These are phyloP conservation scores for Exsudoporus floridanus DNA, from an alignment of 1,284 basidiomycete species.

Conservation along the genomic window DNA sequence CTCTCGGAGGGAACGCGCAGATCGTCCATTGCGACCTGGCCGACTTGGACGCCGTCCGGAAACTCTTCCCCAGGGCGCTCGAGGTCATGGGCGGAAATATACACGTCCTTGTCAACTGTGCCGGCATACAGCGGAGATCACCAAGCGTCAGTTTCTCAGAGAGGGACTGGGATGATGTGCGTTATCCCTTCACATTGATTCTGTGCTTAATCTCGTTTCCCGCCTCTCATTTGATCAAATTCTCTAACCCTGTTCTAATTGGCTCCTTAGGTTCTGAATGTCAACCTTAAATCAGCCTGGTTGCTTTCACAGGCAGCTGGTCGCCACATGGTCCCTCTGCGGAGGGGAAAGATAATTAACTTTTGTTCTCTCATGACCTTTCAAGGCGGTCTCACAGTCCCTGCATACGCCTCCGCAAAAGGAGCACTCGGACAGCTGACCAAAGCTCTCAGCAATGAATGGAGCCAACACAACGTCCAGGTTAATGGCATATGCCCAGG, in stretches of 20 bases:
- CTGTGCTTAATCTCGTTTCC: conserved; percentile 6
- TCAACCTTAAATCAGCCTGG: conserved; percentile 80
- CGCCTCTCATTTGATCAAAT: conserved; percentile 14
- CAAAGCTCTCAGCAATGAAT: conserved; percentile 61
- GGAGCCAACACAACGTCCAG: conserved; percentile 81
- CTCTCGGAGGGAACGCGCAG: conserved; percentile 43
- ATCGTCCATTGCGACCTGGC: conserved; percentile 78
- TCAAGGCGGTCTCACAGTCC: conserved; percentile 80
- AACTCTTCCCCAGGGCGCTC: conserved; percentile 64
- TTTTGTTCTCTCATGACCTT: conserved; percentile 77
- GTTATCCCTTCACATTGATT: conserved; percentile 29
- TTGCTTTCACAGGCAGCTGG: conserved; percentile 76
- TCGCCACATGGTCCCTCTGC: conserved; percentile 73
- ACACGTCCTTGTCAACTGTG: conserved; percentile 91
- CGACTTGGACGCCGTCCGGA: conserved; percentile 64
- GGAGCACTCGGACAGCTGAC: conserved; percentile 84
- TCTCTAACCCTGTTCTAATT: conserved; percentile 12
- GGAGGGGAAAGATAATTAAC: conserved; percentile 81
- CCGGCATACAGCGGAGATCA: conserved; percentile 88
- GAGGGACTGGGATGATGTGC: conserved; percentile 86
- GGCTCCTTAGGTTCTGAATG: conserved; percentile 59
- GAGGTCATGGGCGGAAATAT: conserved; percentile 64
- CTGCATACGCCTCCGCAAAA: conserved; percentile 91
- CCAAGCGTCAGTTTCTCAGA: conserved; percentile 83
- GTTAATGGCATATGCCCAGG: conserved; percentile 92